Evolutionary conservation across 1,284 basidiomycete species (phyloP), one percentile per base, ranked within the genome.

Genomic region (Trametes polyzona): DNA sequence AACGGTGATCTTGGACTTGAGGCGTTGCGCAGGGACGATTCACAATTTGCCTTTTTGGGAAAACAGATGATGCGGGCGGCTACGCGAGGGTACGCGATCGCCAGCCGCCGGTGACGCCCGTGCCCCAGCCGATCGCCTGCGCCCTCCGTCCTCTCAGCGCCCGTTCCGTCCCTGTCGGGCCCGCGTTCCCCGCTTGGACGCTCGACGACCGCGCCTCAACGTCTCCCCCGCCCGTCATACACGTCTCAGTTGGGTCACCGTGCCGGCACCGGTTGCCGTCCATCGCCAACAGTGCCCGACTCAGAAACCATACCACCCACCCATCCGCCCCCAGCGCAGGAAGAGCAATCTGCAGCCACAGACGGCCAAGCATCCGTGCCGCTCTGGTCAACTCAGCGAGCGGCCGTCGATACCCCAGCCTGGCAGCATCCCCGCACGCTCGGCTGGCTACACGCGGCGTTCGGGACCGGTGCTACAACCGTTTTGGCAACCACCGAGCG

Each of bases 1-100:
- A 23, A 47, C 47, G 19, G 36, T 55, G 57, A 57, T 57, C 37
- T 47, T 26, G 24, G 14, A 6, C 4, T 42, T 30, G 29, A 46
- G 44, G 40, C 52, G 56, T 46, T 39, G 50, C 49, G 47, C 53
- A 55, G 55, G 36, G 53, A 40, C 42, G 41, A 55, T 46, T 37
- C 49, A 33, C 42, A 21, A 40, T 58, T 55, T 56, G 35, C 61
- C 61, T 63, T 60, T 46, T 30, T 30, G 41, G 58, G 39, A 17
- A 12, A 55, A 55, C 37, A 10, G 17, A 48, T 55, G 53, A 55
- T 55, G 53, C 53, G 53, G n/a, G 23, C 30, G 30, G 35, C 14
- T 23, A 46, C 36, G 36, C 51, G 51, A 46, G 27, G 35, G 51
- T 43, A 48, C 40, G 30, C 53, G 53, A 48, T 48, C 53, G 53